phyloP scores from a whole-genome alignment of 78 protist species.

The Polysphondylium violaceum region DNA sequence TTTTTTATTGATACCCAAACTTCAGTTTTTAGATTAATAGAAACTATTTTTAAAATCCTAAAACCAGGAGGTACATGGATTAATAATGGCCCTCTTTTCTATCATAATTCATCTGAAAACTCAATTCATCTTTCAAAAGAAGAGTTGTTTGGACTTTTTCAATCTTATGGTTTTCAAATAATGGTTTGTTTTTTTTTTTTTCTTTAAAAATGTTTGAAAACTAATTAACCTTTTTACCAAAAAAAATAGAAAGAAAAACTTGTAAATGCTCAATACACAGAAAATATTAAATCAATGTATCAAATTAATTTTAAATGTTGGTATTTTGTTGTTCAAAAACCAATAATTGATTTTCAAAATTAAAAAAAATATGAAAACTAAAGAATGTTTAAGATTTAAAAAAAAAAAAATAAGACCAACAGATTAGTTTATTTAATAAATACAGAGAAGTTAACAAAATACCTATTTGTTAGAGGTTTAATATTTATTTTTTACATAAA shows the following conservation, averaged over 20 bases:
- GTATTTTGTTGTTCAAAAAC: conserved; percentile 4
- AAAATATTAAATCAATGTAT: neutral
- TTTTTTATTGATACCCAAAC: conserved; percentile 38
- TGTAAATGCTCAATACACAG: neutral
- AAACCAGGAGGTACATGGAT: conserved; percentile 45
- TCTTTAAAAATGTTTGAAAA: neutral
- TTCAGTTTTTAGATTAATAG: neutral
- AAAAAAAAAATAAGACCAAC: no score
- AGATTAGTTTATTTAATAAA: no score
- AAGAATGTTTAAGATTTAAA: no score
- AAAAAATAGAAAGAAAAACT: conserved; percentile 6
- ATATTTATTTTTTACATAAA: no score
- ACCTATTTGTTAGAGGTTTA: no score
- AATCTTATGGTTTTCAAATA: conserved; percentile 1
- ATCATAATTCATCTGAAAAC: neutral
- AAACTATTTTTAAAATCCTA: neutral
- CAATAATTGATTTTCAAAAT: neutral
- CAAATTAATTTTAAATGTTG: neutral
- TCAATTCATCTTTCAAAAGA: conserved; percentile 8
- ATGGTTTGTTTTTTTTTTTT: neutral
- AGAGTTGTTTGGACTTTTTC: neutral
- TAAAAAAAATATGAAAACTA: no score
- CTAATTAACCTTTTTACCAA: no score
- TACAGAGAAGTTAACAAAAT: no score
- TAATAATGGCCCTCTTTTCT: conserved; percentile 41